Evolutionary conservation across 768 basidiomycete species (phyloP), one percentile per base, ranked within the genome.

Genomic region (Filobasidium floriforme): DNA sequence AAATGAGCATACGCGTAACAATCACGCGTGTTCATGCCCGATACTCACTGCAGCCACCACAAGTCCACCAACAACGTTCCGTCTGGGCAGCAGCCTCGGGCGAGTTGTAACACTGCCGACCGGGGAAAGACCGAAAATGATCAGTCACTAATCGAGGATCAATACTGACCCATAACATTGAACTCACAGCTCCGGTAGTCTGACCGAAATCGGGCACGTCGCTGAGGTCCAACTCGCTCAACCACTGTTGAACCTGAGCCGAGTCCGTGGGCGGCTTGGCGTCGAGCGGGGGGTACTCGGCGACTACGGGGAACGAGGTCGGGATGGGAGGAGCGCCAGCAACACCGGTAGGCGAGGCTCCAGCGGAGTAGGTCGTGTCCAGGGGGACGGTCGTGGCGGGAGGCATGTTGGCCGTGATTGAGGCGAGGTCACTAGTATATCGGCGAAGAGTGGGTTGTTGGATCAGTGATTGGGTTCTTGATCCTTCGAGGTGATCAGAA

Each of bases 51-150:
- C 89, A 90, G 43, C 87, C 85, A 71, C 85, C 83, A 73, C 88
- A 89, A 12, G 88, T 87, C 88, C 87, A 90, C 89, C 89, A 90
- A 78, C 88, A 89, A 28, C 84, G 81, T 11, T 75, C 79, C 6
- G 75, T 49, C 74, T 88, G 86, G 9, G 80, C 78, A 41, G 82
- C 82, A 10, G 84, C 86, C 1, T 82, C 84, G 9, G 72, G 76
- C 74, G 89, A 88, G 43, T 83, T 82, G 1, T 84, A 75, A 73
- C 89, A 90, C 28, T 80, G 79, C 60, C 77, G 78, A 22, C 70
- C 62, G 28, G 54, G 6, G 1, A 37, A 11, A n/a, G n/a, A 32
- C 26, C 60, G 40, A 37, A 14, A 37, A 37, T n/a, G n/a, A n/a
- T 6, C 19, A 2, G 40, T 51, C 46, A 18, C 3, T 51, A 18